Percentiles rank a stretch among this genome's conserved stretches.
Conservation (phyloP, 2,329 filamentous ascomycete genomes). For the Colletotrichum horii region DNA sequence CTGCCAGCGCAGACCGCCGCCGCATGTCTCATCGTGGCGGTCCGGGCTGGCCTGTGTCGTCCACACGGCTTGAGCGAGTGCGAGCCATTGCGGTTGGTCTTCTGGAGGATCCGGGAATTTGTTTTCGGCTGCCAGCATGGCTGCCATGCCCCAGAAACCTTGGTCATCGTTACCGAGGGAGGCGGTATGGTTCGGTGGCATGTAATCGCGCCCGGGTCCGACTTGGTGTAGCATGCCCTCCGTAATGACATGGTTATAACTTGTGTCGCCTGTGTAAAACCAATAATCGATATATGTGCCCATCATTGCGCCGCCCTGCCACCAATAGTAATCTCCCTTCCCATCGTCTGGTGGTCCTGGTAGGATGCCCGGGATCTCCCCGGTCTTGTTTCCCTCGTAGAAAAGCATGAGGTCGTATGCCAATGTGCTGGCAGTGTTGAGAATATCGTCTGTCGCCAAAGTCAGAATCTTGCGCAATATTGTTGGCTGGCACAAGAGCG, state of each 20-base stretch:
- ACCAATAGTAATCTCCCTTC: slow-evolving; percentile 65
- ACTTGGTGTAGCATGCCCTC: slow-evolving; percentile 58
- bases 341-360: slow-evolving; percentile 45
- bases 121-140: slow-evolving; percentile 63
- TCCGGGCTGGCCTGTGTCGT: slow-evolving; percentile 58
- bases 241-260: slow-evolving; percentile 61
- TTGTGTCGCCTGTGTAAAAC: slow-evolving; percentile 63
- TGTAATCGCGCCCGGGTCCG: slow-evolving; percentile 58
- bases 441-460: slow-evolving; percentile 38
- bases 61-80: slow-evolving; percentile 68
- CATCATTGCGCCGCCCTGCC: slow-evolving; percentile 69
- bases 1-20: slow-evolving; percentile 75
- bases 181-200: slow-evolving; percentile 58
- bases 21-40: slow-evolving; percentile 62
- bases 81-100: slow-evolving; percentile 57
- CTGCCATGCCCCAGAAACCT: slow-evolving; percentile 71
- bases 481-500: background rate
- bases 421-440: slow-evolving; percentile 40
- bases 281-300: slow-evolving; percentile 69
- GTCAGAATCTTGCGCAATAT: background rate
- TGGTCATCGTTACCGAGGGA: slow-evolving; percentile 69
- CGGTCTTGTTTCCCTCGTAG: slow-evolving; percentile 50
- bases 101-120: slow-evolving; percentile 60
- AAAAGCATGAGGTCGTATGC: slow-evolving; percentile 52
- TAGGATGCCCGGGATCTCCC: slow-evolving; percentile 51